Evolutionary conservation across 139 green algal genomes (phyloP), one percentile per base, ranked within the genome.

Genomic region (Chlorella sp.): DNA sequence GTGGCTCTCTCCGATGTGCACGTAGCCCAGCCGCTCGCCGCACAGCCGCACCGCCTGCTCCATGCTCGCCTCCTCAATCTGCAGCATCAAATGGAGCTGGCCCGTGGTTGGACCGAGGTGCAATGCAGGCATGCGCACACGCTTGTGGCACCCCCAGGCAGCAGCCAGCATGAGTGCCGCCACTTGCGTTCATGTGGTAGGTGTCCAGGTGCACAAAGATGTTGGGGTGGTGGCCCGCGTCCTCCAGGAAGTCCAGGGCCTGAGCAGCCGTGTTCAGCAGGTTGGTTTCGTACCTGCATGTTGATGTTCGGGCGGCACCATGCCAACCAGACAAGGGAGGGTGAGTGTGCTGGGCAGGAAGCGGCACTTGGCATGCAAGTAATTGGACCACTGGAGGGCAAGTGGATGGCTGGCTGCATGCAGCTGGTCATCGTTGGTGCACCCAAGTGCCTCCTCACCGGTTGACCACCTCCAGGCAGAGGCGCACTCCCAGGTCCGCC

Each of bases 1-100:
- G 80, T 93, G 90, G n/a, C 41, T 83, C 71, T 93, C 90, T 0
- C 90, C 90, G 21, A 93, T 74, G 69, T 93, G 90, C 6, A 93
- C 74, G 68, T 93, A 93, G 38, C 85, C 87, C 44, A 93, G 75
- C 21, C 80, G 76, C 60, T 85, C 71, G 36, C 80, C 90, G 73
- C 82, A 89, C 34, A 82, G 41, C 20, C 68, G 55, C 28, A 91
- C 79, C 28, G 88, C 88, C 60, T 74, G 41, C 64, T 84, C 82
- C 39, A 91, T 85, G 81, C 67, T 87, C 21, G 56, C 39, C 82
- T 93, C 90, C 78, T 93, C 90, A 26, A 92, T 51, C 69, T 75
- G 69, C 34, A 47, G 13, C 34, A 11, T 3, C 21, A 15, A 23
- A 2, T 44, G 44, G 44, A 11, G 44, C 44, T 7, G 44, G 44